phyloP scores from a whole-genome alignment of 2,329 filamentous ascomycete species.

The Metarhizium anisopliae region DNA sequence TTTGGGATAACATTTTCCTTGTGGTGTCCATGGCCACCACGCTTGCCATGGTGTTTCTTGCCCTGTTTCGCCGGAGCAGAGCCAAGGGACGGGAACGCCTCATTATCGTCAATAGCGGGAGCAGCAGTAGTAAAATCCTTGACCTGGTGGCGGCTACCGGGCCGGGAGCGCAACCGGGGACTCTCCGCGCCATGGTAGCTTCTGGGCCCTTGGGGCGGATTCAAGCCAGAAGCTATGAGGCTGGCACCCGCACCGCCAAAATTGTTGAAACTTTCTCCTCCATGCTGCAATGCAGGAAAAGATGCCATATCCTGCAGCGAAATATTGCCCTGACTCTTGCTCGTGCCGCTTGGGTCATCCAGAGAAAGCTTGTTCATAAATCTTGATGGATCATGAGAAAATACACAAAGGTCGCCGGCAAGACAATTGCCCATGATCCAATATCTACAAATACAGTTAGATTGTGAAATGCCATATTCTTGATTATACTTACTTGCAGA shows the following conservation, averaged over 20 bases:
- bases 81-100: conserved; percentile 86
- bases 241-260: conserved; percentile 42
- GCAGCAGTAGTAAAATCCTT: conserved; percentile 56
- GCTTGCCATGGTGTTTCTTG: conserved; percentile 91
- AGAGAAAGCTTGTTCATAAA: conserved; percentile 74
- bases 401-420: conserved; percentile 87
- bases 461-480: not conserved
- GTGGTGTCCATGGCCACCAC: conserved; percentile 69
- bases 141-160: conserved; percentile 64
- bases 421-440: conserved; percentile 95
- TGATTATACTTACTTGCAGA: conserved; percentile 77
- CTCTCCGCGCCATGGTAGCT: conserved; percentile 51
- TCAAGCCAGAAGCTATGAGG: conserved; percentile 42
- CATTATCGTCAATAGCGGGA: conserved; percentile 81
- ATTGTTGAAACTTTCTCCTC: conserved; percentile 47
- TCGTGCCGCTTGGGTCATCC: conserved; percentile 53
- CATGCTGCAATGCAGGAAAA: conserved; percentile 67
- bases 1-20: conserved; percentile 60
- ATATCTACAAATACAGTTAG: conserved; percentile 48
- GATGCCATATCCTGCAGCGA: conserved; percentile 76
- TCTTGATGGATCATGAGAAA: conserved; percentile 89
- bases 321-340: conserved; percentile 56
- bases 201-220: conserved; percentile 63
- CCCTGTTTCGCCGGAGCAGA: conserved; percentile 64
- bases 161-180: conserved; percentile 69